Evolutionary conservation across 768 basidiomycete species (phyloP).

Genomic region (Mycena crocata): DNA sequence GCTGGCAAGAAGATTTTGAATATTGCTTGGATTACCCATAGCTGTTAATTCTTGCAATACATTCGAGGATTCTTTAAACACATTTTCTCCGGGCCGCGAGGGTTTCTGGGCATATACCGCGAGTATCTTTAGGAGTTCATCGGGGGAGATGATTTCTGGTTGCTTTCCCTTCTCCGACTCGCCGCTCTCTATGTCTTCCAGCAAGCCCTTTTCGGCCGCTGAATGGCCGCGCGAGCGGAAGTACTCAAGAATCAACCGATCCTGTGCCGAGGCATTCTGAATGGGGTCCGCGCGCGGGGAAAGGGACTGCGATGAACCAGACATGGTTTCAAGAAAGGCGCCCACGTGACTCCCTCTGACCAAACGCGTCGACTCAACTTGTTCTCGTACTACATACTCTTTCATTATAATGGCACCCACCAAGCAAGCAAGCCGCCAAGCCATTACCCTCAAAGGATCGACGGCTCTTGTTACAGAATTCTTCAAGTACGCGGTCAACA

Average conservation of each 20-base stretch:
- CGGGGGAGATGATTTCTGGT: slow-evolving; percentile 53
- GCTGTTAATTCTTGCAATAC: slow-evolving; percentile 76
- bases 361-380: slow-evolving; percentile 38
- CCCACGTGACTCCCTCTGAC: neutral
- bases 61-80: slow-evolving; percentile 71
- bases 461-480: slow-evolving; percentile 96
- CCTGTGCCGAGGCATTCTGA: slow-evolving; percentile 49
- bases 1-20: slow-evolving; percentile 81
- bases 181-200: slow-evolving; percentile 54
- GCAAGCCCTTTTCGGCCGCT: slow-evolving; percentile 61
- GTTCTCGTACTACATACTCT: slow-evolving; percentile 22
- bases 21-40: slow-evolving; percentile 76
- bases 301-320: slow-evolving; percentile 63
- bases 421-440: slow-evolving; percentile 71
- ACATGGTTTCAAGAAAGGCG: slow-evolving; percentile 49
- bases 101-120: slow-evolving; percentile 80
- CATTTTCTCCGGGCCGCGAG: slow-evolving; percentile 74
- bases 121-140: slow-evolving; percentile 67
- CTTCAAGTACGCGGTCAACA: slow-evolving; percentile 99
- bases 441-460: slow-evolving; percentile 96
- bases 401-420: slow-evolving; percentile 45
- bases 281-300: slow-evolving; percentile 46
- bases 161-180: slow-evolving; percentile 56
- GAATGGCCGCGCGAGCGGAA: slow-evolving; percentile 60
- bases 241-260: slow-evolving; percentile 61